phyloP scores from a whole-genome alignment of 305 asterid genomes.

The Solanum hybrid region DNA sequence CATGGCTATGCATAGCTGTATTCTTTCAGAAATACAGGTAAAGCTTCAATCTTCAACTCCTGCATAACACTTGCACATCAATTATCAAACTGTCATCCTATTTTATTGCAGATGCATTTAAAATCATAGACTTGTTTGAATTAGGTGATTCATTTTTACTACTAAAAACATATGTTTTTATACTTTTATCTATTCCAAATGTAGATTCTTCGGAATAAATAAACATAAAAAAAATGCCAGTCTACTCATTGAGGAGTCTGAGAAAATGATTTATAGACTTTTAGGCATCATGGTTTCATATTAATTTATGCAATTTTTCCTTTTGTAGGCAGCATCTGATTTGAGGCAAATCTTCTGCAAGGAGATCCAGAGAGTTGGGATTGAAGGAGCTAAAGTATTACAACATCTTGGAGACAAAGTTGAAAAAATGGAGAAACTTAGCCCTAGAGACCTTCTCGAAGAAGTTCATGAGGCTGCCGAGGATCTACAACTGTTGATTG shows the following conservation, averaged over 20 bases:
- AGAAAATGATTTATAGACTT: background rate
- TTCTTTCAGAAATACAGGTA: slow-evolving; percentile 95
- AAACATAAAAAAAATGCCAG: background rate
- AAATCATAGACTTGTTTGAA: background rate
- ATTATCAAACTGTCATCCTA: background rate
- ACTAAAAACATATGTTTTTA: background rate
- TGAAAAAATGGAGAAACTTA: slow-evolving; percentile 79
- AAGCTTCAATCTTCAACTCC: background rate
- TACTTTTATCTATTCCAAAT: background rate
- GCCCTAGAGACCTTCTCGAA: slow-evolving; percentile 42
- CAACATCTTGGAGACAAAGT: slow-evolving; percentile 67
- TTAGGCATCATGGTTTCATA: slow-evolving; percentile 64
- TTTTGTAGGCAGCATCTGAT: slow-evolving; percentile 70
- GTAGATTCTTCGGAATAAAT: background rate
- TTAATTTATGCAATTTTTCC: background rate
- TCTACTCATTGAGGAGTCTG: background rate
- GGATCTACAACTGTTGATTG: slow-evolving; percentile 66
- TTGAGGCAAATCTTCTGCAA: slow-evolving; percentile 58
- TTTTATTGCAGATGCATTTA: background rate
- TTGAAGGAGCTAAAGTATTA: slow-evolving; percentile 67
- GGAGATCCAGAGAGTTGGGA: slow-evolving; percentile 67
- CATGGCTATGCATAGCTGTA: slow-evolving; percentile 93
- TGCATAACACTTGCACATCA: background rate
- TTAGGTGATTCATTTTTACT: background rate
- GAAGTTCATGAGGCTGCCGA: slow-evolving; percentile 88